A percentile compares a stretch with the other conserved stretches of the same genome.
Evolutionary conservation across 805 yeast genomes (phyloP).

Genomic region (Metschnikowia peoriensis): DNA sequence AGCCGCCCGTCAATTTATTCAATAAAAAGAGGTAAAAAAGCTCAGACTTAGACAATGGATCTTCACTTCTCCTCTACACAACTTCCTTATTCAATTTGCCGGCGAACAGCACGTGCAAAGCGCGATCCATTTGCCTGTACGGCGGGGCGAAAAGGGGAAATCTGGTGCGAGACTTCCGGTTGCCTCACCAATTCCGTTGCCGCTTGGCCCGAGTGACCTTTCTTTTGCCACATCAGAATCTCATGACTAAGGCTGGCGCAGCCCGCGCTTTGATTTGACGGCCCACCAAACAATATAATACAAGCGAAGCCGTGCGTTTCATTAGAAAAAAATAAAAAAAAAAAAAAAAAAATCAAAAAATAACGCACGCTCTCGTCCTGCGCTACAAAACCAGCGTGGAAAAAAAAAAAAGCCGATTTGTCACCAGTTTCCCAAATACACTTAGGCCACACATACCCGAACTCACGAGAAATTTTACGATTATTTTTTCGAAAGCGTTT

Average conservation of each 20-base stretch:
- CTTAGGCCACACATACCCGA: constrained; percentile 1
- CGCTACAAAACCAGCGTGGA: background rate
- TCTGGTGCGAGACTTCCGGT: background rate
- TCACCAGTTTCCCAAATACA: background rate
- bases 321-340: background rate
- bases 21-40: background rate
- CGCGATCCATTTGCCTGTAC: no score
- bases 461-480: background rate
- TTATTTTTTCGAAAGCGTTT: background rate
- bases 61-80: no score
- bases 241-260: background rate
- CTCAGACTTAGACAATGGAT: no score
- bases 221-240: background rate
- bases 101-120: no score
- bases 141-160: background rate
- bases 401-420: background rate
- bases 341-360: constrained; percentile 2
- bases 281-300: background rate
- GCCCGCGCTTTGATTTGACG: background rate
- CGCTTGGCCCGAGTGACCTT: background rate
- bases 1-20: background rate
- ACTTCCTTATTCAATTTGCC: no score
- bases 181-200: background rate
- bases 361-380: constrained; percentile 1
- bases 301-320: background rate